Percentiles rank a stretch among this genome's conserved stretches.
Evolutionary conservation across 2,329 filamentous ascomycete genomes (phyloP).

Genomic region (Sclerotinia nivalis): DNA sequence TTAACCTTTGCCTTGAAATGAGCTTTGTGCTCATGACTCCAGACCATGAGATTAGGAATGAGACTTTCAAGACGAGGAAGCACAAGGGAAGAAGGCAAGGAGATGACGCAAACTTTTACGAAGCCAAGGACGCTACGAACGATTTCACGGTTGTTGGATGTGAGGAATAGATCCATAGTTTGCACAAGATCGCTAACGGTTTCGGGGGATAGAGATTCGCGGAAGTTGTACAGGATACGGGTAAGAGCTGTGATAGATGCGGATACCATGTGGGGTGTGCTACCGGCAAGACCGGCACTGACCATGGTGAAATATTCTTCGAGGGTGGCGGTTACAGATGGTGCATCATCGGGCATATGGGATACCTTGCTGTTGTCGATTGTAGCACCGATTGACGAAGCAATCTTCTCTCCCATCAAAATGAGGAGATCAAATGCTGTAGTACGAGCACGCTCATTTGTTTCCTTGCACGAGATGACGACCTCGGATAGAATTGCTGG

Average conservation of each 20-base stretch:
- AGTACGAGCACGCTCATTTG: slow-evolving; percentile 90
- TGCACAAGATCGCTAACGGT: slow-evolving; percentile 83
- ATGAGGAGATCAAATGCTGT: slow-evolving; percentile 89
- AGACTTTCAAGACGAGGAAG: slow-evolving; percentile 73
- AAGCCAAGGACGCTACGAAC: slow-evolving; percentile 94
- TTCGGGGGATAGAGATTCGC: slow-evolving; percentile 64
- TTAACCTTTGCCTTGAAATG: slow-evolving; percentile 97
- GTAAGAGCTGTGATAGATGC: slow-evolving; percentile 95
- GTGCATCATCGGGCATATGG: slow-evolving; percentile 80
- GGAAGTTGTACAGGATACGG: slow-evolving; percentile 91
- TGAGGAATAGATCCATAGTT: slow-evolving; percentile 94
- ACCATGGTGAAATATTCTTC: slow-evolving; percentile 99
- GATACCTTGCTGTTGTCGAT: slow-evolving; percentile 86
- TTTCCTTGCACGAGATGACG: slow-evolving; percentile 94
- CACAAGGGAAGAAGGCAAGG: slow-evolving; percentile 77
- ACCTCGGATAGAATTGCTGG: slow-evolving; percentile 89
- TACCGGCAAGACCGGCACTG: slow-evolving; percentile 88
- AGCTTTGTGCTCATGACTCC: slow-evolving; percentile 97
- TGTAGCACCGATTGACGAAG: slow-evolving; percentile 61
- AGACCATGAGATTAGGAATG: slow-evolving; percentile 88
- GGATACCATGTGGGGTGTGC: slow-evolving; percentile 94
- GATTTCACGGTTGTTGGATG: slow-evolving; percentile 95
- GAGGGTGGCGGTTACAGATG: slow-evolving; percentile 74
- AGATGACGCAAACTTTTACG: slow-evolving; percentile 92
- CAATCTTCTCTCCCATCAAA: slow-evolving; percentile 81